Conservation (phyloP, 2,329 filamentous ascomycete genomes). For the Colletotrichum sp. region DNA sequence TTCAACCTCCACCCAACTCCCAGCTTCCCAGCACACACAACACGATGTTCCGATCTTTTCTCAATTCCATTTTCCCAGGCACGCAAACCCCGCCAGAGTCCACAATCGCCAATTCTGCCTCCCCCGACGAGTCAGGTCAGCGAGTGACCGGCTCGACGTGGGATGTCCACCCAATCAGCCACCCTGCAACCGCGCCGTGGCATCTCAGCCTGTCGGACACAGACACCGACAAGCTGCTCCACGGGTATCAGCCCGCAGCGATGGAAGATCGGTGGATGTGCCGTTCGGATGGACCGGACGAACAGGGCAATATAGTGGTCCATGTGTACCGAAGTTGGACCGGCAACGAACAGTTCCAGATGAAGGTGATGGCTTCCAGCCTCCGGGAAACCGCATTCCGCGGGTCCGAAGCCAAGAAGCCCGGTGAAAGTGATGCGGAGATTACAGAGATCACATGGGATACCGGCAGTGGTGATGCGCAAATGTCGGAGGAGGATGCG, state of each 20-base stretch:
- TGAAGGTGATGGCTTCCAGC: neutral
- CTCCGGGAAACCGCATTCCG: neutral
- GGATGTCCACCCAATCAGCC: neutral
- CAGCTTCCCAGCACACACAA: neutral
- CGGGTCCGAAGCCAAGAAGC: neutral
- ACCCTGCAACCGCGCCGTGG: neutral
- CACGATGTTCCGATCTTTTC: neutral
- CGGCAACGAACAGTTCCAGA: neutral
- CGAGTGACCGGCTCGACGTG: neutral
- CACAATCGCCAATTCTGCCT: neutral
- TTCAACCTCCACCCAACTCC: neutral
- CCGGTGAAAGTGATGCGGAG: neutral
- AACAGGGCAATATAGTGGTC: neutral
- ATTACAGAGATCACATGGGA: slow-evolving; percentile 4
- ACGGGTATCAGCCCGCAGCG: neutral
- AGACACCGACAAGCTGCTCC: neutral
- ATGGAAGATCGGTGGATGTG: slow-evolving; percentile 17
- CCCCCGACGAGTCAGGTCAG: neutral
- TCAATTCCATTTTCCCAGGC: neutral
- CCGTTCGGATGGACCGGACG: neutral
- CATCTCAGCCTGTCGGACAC: neutral
- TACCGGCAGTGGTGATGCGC: neutral
- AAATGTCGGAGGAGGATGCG: neutral
- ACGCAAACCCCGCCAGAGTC: neutral
- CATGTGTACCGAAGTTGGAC: slow-evolving; percentile 8